Conservation (phyloP, 495 filamentous ascomycete species). For the Amorphotheca resinae region DNA sequence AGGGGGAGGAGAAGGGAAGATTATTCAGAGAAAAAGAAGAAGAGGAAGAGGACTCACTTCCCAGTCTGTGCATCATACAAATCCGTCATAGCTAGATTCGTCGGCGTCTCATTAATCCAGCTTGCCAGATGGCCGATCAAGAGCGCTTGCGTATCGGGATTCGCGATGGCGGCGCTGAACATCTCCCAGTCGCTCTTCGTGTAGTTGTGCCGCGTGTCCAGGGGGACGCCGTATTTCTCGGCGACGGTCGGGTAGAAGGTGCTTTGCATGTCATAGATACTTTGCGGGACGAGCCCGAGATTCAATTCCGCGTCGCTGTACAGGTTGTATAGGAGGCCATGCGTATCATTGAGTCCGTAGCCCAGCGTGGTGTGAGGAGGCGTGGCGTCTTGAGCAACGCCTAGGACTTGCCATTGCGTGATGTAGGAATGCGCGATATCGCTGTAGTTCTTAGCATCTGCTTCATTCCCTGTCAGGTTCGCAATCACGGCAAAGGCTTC, state of each 20-base stretch:
- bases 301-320: constrained; percentile 67
- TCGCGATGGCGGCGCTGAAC: constrained; percentile 65
- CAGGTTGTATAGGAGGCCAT: constrained; percentile 82
- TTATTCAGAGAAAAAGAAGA: not conserved
- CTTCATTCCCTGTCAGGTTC: constrained; percentile 43
- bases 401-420: constrained; percentile 60
- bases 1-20: constrained; percentile 1
- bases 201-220: constrained; percentile 74
- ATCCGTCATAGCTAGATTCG: constrained; percentile 64
- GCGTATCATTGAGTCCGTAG: constrained; percentile 30
- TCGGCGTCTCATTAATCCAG: constrained; percentile 68
- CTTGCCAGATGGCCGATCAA: constrained; percentile 58
- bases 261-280: constrained; percentile 69
- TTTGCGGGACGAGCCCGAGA: constrained; percentile 54
- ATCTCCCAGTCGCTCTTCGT: constrained; percentile 86
- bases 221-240: constrained; percentile 63
- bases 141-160: constrained; percentile 39
- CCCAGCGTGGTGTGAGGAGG: constrained; percentile 62
- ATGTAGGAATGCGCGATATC: constrained; percentile 63
- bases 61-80: constrained; percentile 60
- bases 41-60: constrained; percentile 22
- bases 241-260: constrained; percentile 67
- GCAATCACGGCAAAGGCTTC: constrained; percentile 79
- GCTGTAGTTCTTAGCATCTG: constrained; percentile 48
- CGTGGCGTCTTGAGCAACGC: constrained; percentile 53